phyloP scores from a whole-genome alignment of 805 yeast species.

The Starmerella potacharoeniae region DNA sequence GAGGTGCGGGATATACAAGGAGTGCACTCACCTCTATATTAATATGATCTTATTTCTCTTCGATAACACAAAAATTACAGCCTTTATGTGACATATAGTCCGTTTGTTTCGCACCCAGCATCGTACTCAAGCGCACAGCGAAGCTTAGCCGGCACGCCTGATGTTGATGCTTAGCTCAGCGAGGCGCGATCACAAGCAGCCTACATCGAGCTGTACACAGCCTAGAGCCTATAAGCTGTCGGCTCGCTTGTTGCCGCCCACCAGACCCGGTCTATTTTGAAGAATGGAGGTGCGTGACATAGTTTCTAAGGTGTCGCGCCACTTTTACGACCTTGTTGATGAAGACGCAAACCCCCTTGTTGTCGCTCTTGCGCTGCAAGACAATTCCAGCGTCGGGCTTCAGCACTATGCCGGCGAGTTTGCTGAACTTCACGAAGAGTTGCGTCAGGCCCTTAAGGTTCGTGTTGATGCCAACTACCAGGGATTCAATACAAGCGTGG shows the following conservation, averaged over 20 bases:
- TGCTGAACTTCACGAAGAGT: conserved; percentile 42
- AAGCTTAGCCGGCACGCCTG: neutral
- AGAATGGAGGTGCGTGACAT: conserved; percentile 20
- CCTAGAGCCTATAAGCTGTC: neutral
- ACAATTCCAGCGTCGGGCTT: conserved; percentile 81
- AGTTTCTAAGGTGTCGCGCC: conserved; percentile 17
- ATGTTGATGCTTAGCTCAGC: neutral
- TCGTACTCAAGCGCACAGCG: neutral
- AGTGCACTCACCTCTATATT: neutral
- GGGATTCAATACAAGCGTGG: conserved; percentile 74
- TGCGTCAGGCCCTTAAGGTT: conserved; percentile 46
- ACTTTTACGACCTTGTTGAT: conserved; percentile 33
- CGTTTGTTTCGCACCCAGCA: too few species aligned
- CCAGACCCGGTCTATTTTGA: neutral
- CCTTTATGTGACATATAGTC: neutral
- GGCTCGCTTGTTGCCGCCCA: neutral
- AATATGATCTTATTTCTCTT: too few species aligned
- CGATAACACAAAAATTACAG: neutral
- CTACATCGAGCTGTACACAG: neutral
- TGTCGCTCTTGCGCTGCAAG: conserved; percentile 69
- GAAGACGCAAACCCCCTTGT: conserved; percentile 71
- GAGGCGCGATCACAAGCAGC: neutral
- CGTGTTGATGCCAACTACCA: conserved; percentile 58
- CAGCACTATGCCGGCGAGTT: conserved; percentile 66
- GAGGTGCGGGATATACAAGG: neutral